phyloP scores from a whole-genome alignment of 2,329 filamentous ascomycete genomes.

The Furcasterigmium sp. region DNA sequence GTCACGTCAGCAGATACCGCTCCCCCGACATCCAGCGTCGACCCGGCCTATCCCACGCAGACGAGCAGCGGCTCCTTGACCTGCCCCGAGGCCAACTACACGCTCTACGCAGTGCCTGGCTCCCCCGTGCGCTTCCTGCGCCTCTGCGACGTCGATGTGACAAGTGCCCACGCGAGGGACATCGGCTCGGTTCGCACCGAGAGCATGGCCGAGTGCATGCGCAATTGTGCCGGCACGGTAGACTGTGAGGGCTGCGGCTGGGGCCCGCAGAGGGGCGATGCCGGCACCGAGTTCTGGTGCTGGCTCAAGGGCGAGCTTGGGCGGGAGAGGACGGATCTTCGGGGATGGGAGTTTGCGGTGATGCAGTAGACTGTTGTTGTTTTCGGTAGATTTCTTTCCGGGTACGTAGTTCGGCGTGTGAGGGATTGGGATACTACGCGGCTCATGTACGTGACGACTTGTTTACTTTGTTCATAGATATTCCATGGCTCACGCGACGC shows the following conservation, averaged over 20 bases:
- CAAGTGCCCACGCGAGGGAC: constrained; percentile 25
- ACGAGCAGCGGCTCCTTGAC: constrained; percentile 19
- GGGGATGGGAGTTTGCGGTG: constrained; percentile 38
- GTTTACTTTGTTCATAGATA: no score
- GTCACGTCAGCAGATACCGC: constrained; percentile 8
- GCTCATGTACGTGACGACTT: no score
- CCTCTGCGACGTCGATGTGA: constrained; percentile 40
- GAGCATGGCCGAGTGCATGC: constrained; percentile 38
- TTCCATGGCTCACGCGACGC: no score
- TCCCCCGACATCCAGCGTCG: constrained; percentile 12
- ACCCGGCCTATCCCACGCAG: constrained; percentile 11
- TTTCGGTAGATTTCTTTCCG: no score
- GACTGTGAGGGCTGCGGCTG: constrained; percentile 38
- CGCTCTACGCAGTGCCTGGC: constrained; percentile 33
- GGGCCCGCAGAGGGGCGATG: constrained; percentile 36
- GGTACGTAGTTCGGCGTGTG: no score
- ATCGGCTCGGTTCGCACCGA: constrained; percentile 28
- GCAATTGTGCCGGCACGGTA: constrained; percentile 32
- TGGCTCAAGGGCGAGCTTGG: constrained; percentile 36
- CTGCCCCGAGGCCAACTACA: constrained; percentile 39
- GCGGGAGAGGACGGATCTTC: constrained; percentile 20
- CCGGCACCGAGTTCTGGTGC: constrained; percentile 31
- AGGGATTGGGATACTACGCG: no score
- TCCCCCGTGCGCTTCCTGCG: constrained; percentile 35
- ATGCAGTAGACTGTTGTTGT: constrained; percentile 13